Conservation (phyloP, 192 early-diverging fungal genomes). For the Chytriomyces sp. region DNA sequence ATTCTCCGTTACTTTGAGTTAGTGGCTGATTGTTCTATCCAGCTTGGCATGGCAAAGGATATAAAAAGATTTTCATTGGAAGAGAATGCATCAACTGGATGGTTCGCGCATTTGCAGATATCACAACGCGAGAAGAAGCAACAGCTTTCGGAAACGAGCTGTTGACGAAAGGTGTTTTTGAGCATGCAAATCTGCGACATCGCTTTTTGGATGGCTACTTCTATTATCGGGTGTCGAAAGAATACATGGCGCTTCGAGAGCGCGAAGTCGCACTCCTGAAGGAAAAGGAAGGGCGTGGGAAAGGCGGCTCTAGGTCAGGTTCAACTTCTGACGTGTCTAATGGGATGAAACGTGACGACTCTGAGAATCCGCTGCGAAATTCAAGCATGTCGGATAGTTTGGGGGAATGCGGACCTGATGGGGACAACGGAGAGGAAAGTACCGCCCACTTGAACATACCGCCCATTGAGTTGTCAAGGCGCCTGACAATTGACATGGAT, state of each 20-base stretch:
- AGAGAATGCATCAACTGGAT: constrained; percentile 90
- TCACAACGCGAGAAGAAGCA: constrained; percentile 77
- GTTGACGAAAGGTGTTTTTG: constrained; percentile 74
- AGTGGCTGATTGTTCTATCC: neutral
- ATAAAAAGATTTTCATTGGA: constrained; percentile 76
- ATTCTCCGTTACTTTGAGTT: neutral
- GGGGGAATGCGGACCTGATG: neutral
- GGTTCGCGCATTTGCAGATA: constrained; percentile 73
- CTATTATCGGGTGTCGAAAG: constrained; percentile 73
- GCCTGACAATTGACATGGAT: constrained; percentile 83
- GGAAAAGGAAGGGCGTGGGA: constrained; percentile 35
- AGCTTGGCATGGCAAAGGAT: constrained; percentile 81
- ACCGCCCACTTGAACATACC: neutral
- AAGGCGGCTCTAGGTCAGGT: constrained; percentile 54
- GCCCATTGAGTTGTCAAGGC: constrained; percentile 66
- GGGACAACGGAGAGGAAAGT: neutral
- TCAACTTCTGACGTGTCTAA: constrained; percentile 39
- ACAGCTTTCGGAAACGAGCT: constrained; percentile 79
- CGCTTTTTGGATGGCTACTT: constrained; percentile 87
- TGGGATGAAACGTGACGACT: constrained; percentile 5
- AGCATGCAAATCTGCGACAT: constrained; percentile 58
- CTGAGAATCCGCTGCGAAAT: constrained; percentile 25
- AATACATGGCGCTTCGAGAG: constrained; percentile 2
- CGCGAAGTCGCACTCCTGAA: constrained; percentile 19
- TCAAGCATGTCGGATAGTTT: constrained; percentile 5